These are phyloP conservation scores for Fusarium tjaetaba DNA, from an alignment of 2,329 filamentous ascomycete species.

Conservation along the genomic window DNA sequence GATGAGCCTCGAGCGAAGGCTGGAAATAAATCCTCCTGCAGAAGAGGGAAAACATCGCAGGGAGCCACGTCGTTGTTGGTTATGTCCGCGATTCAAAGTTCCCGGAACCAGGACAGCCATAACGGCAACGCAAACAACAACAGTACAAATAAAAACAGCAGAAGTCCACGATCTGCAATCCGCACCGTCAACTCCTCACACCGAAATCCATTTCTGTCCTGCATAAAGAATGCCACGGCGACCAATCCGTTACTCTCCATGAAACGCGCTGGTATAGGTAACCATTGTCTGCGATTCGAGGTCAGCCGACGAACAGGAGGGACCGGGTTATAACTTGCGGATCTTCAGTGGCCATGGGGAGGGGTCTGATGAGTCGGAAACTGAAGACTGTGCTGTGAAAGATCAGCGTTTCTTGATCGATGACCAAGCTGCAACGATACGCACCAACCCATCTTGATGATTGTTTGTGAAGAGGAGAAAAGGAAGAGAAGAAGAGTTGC, in stretches of 20 bases:
- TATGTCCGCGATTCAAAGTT: neutral
- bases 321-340: neutral
- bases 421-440: neutral
- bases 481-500: neutral
- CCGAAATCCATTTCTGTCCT: neutral
- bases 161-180: neutral
- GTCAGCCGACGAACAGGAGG: neutral
- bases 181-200: neutral
- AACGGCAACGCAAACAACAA: neutral
- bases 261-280: neutral
- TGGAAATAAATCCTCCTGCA: too few species aligned
- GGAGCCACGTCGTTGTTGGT: too few species aligned
- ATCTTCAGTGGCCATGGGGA: neutral
- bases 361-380: neutral
- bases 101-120: neutral
- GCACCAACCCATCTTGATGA: neutral
- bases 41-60: neutral
- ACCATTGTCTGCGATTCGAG: neutral
- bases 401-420: neutral
- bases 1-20: accelerated
- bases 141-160: neutral
- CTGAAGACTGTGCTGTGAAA: neutral
- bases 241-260: neutral
- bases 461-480: neutral
- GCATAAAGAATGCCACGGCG: accelerated